A percentile compares a stretch with the other conserved stretches of the same genome.
phyloP scores from a whole-genome alignment of 2,329 filamentous ascomycete genomes.

The Fusarium heterosporum region DNA sequence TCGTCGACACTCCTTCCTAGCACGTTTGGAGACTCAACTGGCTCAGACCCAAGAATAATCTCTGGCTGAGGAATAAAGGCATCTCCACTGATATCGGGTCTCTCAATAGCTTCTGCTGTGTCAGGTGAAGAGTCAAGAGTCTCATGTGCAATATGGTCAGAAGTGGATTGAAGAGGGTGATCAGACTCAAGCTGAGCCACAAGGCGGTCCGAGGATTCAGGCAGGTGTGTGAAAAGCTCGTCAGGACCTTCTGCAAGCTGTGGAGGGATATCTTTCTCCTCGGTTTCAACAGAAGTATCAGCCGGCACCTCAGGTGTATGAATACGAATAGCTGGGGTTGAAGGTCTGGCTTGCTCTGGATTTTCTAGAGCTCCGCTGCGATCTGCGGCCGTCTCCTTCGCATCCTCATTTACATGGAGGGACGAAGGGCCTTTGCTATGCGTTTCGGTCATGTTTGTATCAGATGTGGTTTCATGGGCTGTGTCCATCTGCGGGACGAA shows the following conservation, averaged over 20 bases:
- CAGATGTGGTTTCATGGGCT: not conserved
- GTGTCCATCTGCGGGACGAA: not conserved
- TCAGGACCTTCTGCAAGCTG: not conserved
- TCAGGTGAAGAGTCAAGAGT: not conserved
- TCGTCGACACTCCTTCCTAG: not conserved
- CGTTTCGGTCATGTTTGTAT: slow-evolving; percentile 11
- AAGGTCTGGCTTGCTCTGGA: slow-evolving; percentile 1
- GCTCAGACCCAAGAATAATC: not conserved
- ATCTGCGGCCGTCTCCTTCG: slow-evolving; percentile 27
- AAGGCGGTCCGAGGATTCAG: not conserved
- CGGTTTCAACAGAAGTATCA: slow-evolving; percentile 1
- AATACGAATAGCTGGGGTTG: not conserved
- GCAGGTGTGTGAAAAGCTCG: not conserved
- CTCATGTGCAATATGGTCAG: not conserved
- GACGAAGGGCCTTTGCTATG: slow-evolving; percentile 3
- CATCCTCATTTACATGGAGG: slow-evolving; percentile 31
- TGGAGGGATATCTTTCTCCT: not conserved
- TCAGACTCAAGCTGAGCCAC: not conserved
- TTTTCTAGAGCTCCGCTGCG: slow-evolving; percentile 9
- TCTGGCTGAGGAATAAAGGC: not conserved
- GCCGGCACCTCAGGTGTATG: not conserved
- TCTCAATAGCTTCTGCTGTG: not conserved
- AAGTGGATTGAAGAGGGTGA: not conserved
- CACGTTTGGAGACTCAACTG: not conserved
- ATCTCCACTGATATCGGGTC: not conserved